These are phyloP conservation scores for Escallonia rubra DNA, from an alignment of 129 eudicot genomes.

Conservation along the genomic window DNA sequence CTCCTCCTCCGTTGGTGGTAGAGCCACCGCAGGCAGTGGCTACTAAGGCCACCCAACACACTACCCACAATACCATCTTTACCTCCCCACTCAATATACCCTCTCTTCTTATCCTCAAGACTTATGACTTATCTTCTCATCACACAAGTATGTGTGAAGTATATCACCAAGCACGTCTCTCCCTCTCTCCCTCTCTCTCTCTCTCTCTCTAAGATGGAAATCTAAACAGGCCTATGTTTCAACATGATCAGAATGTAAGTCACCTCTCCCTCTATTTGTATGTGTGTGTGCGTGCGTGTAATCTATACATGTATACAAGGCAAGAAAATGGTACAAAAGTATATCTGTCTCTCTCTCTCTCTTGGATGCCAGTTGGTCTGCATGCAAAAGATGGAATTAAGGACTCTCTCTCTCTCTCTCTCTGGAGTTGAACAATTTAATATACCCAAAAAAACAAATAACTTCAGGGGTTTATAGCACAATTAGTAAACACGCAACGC, in stretches of 20 bases:
- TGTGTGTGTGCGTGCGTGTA: background rate
- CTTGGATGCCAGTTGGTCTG: too few relatives aligned
- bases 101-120: background rate
- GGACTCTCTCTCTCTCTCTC: background rate
- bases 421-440: background rate
- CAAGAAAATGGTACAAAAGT: background rate
- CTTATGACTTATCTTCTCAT: background rate
- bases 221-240: background rate
- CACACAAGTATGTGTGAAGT: background rate
- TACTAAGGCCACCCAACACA: slow-evolving; percentile 31
- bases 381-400: background rate
- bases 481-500: background rate
- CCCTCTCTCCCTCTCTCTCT: background rate
- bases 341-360: background rate
- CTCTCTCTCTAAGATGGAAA: background rate
- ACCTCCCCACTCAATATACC: background rate
- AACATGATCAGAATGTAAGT: background rate
- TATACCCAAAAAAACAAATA: background rate
- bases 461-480: background rate
- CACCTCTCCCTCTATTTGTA: background rate
- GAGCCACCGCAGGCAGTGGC: slow-evolving; percentile 9
- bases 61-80: slow-evolving; percentile 13
- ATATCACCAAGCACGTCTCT: background rate
- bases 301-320: background rate
- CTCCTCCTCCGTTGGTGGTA: background rate